A percentile compares a stretch with the other conserved stretches of the same genome.
Conservation (phyloP, 2,329 filamentous ascomycete genomes). For the Biscogniauxia sp. region DNA sequence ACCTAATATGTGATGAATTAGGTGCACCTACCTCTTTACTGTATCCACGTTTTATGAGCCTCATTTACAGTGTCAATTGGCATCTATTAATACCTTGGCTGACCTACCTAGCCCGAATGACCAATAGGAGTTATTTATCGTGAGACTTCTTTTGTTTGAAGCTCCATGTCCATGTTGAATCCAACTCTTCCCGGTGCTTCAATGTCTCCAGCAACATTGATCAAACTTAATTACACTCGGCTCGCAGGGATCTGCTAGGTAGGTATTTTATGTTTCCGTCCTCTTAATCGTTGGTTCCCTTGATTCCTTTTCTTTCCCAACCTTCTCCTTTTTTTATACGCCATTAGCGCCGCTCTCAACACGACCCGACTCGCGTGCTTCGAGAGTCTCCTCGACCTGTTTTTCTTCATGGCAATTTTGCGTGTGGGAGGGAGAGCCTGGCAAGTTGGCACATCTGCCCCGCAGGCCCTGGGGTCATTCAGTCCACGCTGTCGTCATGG, state of each 20-base stretch:
- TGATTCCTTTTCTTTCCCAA: background rate
- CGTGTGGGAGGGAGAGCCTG: background rate
- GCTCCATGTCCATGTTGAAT: background rate
- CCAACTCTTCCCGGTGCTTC: background rate
- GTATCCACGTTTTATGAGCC: background rate
- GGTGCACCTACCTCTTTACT: background rate
- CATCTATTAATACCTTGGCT: background rate
- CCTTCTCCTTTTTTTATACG: background rate
- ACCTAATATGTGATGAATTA: too few species aligned
- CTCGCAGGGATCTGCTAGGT: too few species aligned
- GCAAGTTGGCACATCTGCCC: background rate
- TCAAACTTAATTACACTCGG: too few species aligned
- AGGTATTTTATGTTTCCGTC: background rate
- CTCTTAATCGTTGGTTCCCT: background rate
- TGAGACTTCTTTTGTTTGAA: background rate
- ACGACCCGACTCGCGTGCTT: background rate
- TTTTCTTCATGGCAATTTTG: background rate
- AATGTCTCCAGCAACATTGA: too few species aligned
- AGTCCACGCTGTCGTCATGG: constrained; percentile 5
- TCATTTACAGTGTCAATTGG: background rate
- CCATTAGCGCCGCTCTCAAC: background rate
- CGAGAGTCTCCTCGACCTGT: background rate
- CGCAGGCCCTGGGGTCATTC: background rate
- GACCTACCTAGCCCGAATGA: background rate
- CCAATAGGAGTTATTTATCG: background rate